Base-by-base conservation (phyloP, 805 yeast species). In the Saturnispora sekii region DNA sequence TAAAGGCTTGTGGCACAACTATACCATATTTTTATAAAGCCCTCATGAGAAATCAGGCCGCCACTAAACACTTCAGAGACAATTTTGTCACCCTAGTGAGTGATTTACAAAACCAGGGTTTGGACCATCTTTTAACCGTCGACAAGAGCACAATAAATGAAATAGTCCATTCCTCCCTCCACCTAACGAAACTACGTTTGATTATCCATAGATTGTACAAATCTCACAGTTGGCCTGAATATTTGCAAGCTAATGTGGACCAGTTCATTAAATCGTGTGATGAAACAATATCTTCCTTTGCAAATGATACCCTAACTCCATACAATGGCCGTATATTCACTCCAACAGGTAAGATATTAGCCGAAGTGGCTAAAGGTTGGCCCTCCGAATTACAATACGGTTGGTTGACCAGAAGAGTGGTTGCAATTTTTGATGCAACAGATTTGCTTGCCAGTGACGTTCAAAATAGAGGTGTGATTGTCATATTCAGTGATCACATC, bases 21-120 rank as follows among this genome's bases (percentile, higher is more conserved):
- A 71, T 90, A 12, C 96, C 97, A 0, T 87, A 86, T 60, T 90
- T 88, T 60, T 90, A 85, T 65, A 85, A 88, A 57, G 95, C 97
- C 0, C 85, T 84, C 54, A 85, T 88, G 70, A 71, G 97, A 46
- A 97, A 90, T 62, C 95, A 89, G 62, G 96, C 96, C 8, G 96
- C 95, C 15, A 75, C 93, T 10, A 79, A 78, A 51, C 70, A 73
- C 43, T 86, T 86, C 53, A 64, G 72, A 14, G 52, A 63, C 14
- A 70, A 67, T 32, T 63, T 77, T 17, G 67, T 65, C 21, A 62
- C 60, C 3, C 72, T 79, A 46, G 54, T 70, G 6, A 54, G 58
- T 3, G 65, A 64, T 26, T 59, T 74, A 39, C 59, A 65, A 31
- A 45, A 52, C 9, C 46, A 54, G 11, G 54, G 62, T 1, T 57